Evolutionary conservation across 2,329 filamentous ascomycete species (phyloP).

Genomic region (Aspergillus ibericus): DNA sequence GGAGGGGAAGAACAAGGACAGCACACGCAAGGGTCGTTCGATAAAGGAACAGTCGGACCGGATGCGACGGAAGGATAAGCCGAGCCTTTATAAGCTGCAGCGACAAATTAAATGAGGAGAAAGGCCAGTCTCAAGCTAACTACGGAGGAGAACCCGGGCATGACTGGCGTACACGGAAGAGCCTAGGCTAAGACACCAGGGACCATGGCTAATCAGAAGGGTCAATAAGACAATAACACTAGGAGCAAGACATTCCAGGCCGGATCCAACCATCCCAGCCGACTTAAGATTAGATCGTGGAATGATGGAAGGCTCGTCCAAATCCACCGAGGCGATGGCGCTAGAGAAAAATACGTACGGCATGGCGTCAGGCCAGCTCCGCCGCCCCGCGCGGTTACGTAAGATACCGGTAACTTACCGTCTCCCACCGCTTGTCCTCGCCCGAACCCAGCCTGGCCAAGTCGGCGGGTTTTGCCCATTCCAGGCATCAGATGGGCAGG

Average conservation of each 20-base stretch:
- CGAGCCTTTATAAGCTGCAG: background rate
- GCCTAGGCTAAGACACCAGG: background rate
- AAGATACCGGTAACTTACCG: background rate
- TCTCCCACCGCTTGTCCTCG: background rate
- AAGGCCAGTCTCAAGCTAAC: background rate
- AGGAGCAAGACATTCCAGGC: background rate
- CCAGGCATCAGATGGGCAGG: background rate
- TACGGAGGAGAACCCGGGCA: background rate
- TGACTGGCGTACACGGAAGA: background rate
- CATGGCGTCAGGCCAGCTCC: background rate
- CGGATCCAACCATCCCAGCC: background rate
- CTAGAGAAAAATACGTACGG: background rate
- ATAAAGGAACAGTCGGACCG: constrained; percentile 1
- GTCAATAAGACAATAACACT: background rate
- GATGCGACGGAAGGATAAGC: constrained; percentile 8
- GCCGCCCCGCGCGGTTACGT: background rate
- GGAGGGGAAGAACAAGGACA: background rate
- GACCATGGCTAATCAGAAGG: background rate
- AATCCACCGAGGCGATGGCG: background rate
- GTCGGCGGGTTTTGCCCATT: background rate
- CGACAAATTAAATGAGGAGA: background rate
- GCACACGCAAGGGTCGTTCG: constrained; percentile 4
- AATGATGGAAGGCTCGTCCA: background rate
- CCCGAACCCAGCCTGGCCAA: background rate
- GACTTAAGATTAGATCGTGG: background rate